Base-by-base conservation (phyloP, 2,329 filamentous ascomycete species). In the Fusarium chlamydosporum region DNA sequence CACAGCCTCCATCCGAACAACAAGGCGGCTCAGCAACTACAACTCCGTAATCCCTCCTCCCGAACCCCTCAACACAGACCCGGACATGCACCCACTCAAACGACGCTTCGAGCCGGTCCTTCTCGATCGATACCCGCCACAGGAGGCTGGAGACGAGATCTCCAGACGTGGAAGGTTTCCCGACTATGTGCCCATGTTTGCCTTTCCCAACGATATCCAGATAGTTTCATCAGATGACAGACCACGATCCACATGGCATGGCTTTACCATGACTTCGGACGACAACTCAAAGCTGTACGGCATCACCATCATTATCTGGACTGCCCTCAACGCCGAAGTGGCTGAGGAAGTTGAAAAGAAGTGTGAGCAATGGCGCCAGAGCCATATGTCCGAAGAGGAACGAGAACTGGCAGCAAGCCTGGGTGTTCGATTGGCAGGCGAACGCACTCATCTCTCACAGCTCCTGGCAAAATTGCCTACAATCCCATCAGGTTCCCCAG, bases 141-240 rank as follows among this genome's bases (percentile, higher is more conserved):
- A 93, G 77, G 88, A 89, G 68, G 91, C 93, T 76, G 85, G 89
- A 23, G 94, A 97, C 61, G 94, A 97, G 72, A 80, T 91, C 52
- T 88, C 92, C 72, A 87, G 91, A 74, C 87, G 96, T 75, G 94
- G 93, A 55, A 90, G 88, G 59, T 98, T 99, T 76, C 96, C 96
- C 1, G 96, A 99, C 77, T 99, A 97, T 75, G 93, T 99, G 18
- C 96, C 96, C 58, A 98, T 99, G 96, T 99, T 99, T 79, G 94
- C 96, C 55, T 99, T 98, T 75, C 96, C 96, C 45, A 97, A 98
- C 79, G 96, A 99, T 78, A 96, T 99, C 73, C 94, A 94, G 68
- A 96, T 99, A 53, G 93, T 98, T 11, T 97, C 96, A 2, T 94
- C 94, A 2, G 96, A 99, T 75, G 93, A 97, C 77, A 88, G 94